These are phyloP conservation scores for Camillea tinctor DNA, from an alignment of 2,329 filamentous ascomycete genomes.

Conservation along the genomic window DNA sequence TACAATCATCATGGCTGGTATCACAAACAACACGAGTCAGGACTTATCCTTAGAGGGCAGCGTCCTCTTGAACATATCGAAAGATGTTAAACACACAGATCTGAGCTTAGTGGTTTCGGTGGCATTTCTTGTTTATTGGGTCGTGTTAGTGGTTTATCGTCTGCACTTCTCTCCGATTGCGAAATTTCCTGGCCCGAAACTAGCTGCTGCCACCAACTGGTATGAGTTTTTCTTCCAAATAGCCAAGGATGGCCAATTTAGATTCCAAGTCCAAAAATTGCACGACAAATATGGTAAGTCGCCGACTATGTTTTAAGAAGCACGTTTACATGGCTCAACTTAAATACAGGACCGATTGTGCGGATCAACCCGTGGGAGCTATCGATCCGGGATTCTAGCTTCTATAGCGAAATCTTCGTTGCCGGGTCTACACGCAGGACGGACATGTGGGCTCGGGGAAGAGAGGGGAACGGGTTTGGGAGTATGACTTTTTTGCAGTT, in stretches of 20 bases:
- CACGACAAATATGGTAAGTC: neutral
- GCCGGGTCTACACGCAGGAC: constrained; percentile 5
- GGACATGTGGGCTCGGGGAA: neutral
- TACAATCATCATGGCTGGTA: no score
- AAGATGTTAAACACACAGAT: no score
- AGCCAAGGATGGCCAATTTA: neutral
- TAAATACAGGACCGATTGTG: constrained; percentile 6
- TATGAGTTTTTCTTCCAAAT: neutral
- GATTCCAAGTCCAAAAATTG: neutral
- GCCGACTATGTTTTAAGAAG: neutral
- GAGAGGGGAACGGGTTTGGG: constrained; percentile 1
- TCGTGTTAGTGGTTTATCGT: neutral
- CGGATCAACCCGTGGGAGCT: constrained; percentile 12
- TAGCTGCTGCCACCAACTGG: neutral
- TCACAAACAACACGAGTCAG: no score
- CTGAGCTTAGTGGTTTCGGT: no score
- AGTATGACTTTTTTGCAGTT: constrained; percentile 1
- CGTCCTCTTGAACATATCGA: no score
- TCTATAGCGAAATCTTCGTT: constrained; percentile 8
- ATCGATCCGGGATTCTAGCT: constrained; percentile 7
- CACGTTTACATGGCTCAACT: neutral
- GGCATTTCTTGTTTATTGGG: no score
- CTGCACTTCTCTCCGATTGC: neutral
- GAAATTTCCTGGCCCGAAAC: neutral
- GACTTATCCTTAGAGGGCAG: no score